Evolutionary conservation across 169 alveolate species (phyloP), one percentile per base, ranked within the genome.

Genomic region (Fabrea salina): DNA sequence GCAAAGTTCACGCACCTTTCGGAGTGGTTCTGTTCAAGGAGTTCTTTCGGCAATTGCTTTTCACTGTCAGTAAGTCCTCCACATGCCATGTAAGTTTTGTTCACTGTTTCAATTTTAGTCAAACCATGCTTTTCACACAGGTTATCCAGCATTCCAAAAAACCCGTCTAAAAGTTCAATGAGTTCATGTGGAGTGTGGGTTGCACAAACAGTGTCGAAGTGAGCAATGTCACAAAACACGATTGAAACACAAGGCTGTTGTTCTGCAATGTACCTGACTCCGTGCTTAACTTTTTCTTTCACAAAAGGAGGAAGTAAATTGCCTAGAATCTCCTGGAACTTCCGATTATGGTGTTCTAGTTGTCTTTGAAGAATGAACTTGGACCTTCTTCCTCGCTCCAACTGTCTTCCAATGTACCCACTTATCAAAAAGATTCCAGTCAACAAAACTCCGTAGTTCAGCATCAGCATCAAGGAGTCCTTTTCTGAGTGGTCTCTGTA

Each of bases 211-310:
- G 94, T 91, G 87, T 97, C 99, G 89, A 98, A 98, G 49, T 97
- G 97, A 75, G 91, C 92, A 30, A 98, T 97, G 88, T 98, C 99
- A 85, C 99, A 96, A 86, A 98, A 98, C 27, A 96, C 80, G 41
- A 98, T 96, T 4, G 99, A 90, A 43, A 97, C 99, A 37, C 90
- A 92, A 44, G 94, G 99, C 64, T 96, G 93, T 66, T 96, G 94
- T 66, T 89, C 91, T 43, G 90, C 89, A 37, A 92, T 90, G 7
- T 88, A 87, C 58, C 89, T 78, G 39, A 84, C 82, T 5, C 97
- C 95, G 57, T 87, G 72, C 35, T 82, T 71, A 30, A 91, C 77
- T 53, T 85, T 83, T 39, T 88, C 90, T 77, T 91, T 82, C 0
- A 94, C 96, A 66, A 94, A 90, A 16, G 89, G 87, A n/a, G 97